A percentile compares a stretch with the other conserved stretches of the same genome.
These are phyloP conservation scores for Helichrysum umbraculigerum DNA, from an alignment of 129 eudicot genomes.

Conservation along the genomic window DNA sequence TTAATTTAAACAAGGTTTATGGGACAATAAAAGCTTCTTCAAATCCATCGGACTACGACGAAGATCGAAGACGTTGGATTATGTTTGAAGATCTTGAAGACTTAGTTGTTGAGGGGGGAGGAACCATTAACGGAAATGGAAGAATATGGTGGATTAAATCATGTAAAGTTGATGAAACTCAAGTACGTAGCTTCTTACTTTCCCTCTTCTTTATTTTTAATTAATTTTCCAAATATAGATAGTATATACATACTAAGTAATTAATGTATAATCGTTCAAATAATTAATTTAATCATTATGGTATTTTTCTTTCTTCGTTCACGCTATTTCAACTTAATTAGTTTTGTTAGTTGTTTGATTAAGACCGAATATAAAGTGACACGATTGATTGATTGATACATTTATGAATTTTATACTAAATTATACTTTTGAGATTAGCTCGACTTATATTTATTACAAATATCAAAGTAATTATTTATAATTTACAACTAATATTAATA, in stretches of 20 bases:
- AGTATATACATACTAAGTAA: no score
- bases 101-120: conserved; percentile 68
- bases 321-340: no score
- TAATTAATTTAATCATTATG: background rate
- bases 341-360: no score
- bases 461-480: no score
- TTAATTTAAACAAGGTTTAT: conserved; percentile 42
- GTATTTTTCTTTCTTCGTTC: no score
- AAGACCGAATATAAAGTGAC: no score
- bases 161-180: conserved; percentile 68
- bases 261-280: background rate
- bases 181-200: conserved; percentile 38
- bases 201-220: background rate
- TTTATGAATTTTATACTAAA: no score
- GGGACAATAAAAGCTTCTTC: conserved; percentile 78
- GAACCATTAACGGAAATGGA: conserved; percentile 86
- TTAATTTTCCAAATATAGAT: background rate
- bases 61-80: conserved; percentile 56
- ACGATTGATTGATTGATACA: no score
- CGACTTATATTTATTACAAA: no score
- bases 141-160: conserved; percentile 83
- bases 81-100: conserved; percentile 49
- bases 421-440: no score
- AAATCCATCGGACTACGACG: conserved; percentile 34
- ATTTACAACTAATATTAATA: no score